Percentiles rank a stretch among this genome's conserved stretches.
Conservation (phyloP, 768 basidiomycete species). For the Butyriboletus loyo region DNA sequence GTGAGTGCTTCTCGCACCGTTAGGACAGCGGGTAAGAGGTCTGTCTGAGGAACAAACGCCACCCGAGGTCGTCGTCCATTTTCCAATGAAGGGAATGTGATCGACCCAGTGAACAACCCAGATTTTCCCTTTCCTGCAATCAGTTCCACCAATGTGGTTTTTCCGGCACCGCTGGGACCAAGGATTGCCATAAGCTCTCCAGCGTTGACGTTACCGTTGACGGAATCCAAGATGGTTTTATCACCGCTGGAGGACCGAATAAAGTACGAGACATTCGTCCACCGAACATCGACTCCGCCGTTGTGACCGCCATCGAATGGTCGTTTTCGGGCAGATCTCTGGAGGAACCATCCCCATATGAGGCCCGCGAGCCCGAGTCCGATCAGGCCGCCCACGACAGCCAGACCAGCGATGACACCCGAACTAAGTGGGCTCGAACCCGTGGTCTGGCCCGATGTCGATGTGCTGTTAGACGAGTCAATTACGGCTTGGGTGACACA, state of each 20-base stretch:
- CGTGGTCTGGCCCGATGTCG: conserved; percentile 23
- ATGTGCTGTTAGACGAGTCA: conserved; percentile 47
- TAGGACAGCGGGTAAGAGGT: conserved; percentile 74
- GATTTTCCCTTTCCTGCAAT: conserved; percentile 81
- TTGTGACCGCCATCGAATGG: conserved; percentile 38
- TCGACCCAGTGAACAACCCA: conserved; percentile 63
- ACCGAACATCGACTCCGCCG: conserved; percentile 62
- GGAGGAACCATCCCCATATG: conserved; percentile 56
- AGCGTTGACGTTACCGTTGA: conserved; percentile 67
- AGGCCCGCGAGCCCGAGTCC: conserved; percentile 57
- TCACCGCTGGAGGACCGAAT: conserved; percentile 40
- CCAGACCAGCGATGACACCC: conserved; percentile 90
- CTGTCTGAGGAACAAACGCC: conserved; percentile 86
- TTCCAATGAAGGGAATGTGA: conserved; percentile 48
- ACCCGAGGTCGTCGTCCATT: conserved; percentile 48
- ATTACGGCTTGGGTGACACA: conserved; percentile 82
- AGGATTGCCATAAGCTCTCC: conserved; percentile 91
- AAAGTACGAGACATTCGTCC: conserved; percentile 67
- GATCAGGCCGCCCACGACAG: conserved; percentile 71
- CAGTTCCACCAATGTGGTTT: conserved; percentile 89
- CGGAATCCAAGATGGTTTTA: conserved; percentile 66
- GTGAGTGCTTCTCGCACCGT: conserved; percentile 79
- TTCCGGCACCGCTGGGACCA: conserved; percentile 91
- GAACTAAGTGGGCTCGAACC: conserved; percentile 54
- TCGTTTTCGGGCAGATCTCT: conserved; percentile 56